phyloP scores from a whole-genome alignment of 345 rosid species.

The Jatropha curcas region DNA sequence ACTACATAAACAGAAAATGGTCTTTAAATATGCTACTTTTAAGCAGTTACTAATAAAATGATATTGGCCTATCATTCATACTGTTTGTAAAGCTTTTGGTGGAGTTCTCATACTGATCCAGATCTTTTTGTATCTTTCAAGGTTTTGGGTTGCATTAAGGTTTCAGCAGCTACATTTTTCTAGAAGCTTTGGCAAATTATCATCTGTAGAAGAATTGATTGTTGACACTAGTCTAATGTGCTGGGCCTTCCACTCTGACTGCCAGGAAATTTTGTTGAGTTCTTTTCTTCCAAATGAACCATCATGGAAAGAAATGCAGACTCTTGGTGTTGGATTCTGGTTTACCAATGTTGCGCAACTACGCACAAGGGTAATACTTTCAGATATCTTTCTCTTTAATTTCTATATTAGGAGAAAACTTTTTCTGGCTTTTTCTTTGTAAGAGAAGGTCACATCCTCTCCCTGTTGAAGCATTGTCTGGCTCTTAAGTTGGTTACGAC shows the following conservation, averaged over 20 bases:
- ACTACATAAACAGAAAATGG: neutral
- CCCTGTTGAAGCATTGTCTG: neutral
- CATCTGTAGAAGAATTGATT: slow-evolving; percentile 60
- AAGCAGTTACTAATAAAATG: neutral
- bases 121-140: slow-evolving; percentile 34
- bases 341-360: slow-evolving; percentile 61
- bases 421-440: slow-evolving; percentile 11
- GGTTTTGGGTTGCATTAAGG: slow-evolving; percentile 85
- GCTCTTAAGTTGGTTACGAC: slow-evolving; percentile 6
- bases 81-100: neutral
- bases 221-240: slow-evolving; percentile 62
- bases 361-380: slow-evolving; percentile 64
- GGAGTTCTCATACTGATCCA: slow-evolving; percentile 18
- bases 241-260: slow-evolving; percentile 96
- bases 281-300: slow-evolving; percentile 71
- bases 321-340: slow-evolving; percentile 91
- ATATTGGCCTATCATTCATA: neutral
- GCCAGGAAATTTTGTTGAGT: slow-evolving; percentile 68
- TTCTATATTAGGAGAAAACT: neutral
- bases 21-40: neutral
- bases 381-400: slow-evolving; percentile 4
- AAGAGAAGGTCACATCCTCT: slow-evolving; percentile 1
- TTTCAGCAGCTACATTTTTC: slow-evolving; percentile 61
- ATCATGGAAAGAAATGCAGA: slow-evolving; percentile 82
- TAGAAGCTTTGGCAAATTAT: slow-evolving; percentile 57